Percentiles rank a stretch among this genome's conserved stretches.
Evolutionary conservation across 2,329 filamentous ascomycete genomes (phyloP).

Genomic region (Aspergillus caelatus): DNA sequence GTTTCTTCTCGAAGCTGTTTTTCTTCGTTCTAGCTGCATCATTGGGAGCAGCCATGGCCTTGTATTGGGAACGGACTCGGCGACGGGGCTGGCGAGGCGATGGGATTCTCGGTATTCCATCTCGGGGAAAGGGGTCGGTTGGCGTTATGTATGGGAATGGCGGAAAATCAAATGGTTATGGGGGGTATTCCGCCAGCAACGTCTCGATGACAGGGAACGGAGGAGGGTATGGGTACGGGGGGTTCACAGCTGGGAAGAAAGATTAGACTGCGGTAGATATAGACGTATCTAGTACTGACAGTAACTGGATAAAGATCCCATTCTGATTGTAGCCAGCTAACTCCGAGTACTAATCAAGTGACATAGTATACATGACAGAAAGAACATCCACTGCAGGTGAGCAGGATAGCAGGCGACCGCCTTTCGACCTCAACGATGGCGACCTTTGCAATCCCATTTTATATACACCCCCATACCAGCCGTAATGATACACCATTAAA

Average conservation of each 20-base stretch:
- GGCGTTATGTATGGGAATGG: slow-evolving; percentile 59
- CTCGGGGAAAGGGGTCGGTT: slow-evolving; percentile 48
- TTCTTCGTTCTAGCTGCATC: slow-evolving; percentile 41
- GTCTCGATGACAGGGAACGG: slow-evolving; percentile 26
- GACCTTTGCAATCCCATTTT: background rate
- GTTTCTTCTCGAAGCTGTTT: slow-evolving; percentile 34
- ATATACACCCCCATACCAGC: slow-evolving; percentile 6
- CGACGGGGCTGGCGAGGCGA: slow-evolving; percentile 42
- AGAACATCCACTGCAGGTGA: background rate
- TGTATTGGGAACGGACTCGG: slow-evolving; percentile 41
- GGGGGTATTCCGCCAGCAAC: slow-evolving; percentile 51
- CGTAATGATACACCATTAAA: background rate
- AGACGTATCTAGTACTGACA: slow-evolving; percentile 10
- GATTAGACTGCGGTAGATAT: slow-evolving; percentile 34
- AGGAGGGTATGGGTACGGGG: slow-evolving; percentile 39
- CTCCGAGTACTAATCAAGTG: slow-evolving; percentile 1
- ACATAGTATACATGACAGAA: slow-evolving; percentile 20
- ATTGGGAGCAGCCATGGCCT: slow-evolving; percentile 37
- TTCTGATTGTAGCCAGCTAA: slow-evolving; percentile 5
- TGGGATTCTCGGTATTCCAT: slow-evolving; percentile 52
- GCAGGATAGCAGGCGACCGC: background rate
- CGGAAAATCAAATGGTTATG: slow-evolving; percentile 58
- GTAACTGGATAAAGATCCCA: slow-evolving; percentile 9
- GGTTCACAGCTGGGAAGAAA: slow-evolving; percentile 44
- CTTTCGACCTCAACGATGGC: background rate